Conservation (phyloP, 2,329 filamentous ascomycete species). For the Pezicula rhizophila region DNA sequence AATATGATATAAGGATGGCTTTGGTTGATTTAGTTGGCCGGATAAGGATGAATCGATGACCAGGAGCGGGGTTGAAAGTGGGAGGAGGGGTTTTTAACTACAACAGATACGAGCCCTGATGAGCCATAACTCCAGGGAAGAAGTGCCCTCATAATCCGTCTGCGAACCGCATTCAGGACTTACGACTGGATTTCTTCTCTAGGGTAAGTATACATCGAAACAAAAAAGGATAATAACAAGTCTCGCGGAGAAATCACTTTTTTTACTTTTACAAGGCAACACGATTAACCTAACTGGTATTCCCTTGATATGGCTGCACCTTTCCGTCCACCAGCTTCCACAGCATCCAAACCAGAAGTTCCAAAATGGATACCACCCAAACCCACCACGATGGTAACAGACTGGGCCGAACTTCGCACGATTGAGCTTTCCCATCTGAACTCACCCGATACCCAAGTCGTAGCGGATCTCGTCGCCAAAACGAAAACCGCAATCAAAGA, state of each 20-base stretch:
- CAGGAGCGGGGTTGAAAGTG: no score
- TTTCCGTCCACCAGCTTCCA: constrained; percentile 33
- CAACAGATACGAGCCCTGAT: no score
- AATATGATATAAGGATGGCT: no score
- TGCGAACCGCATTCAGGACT: no score
- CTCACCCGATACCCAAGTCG: constrained; percentile 34
- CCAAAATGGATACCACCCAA: constrained; percentile 38
- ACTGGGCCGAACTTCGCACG: constrained; percentile 36
- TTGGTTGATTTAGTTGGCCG: no score
- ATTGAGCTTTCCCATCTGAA: constrained; percentile 39
- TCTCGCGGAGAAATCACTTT: neutral
- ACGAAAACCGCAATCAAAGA: constrained; percentile 37
- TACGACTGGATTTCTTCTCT: no score
- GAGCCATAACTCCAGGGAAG: no score
- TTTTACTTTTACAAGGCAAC: neutral
- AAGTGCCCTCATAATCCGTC: no score
- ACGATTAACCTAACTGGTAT: neutral
- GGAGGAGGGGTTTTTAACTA: no score
- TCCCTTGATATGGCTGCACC: constrained; percentile 23
- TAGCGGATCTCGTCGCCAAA: constrained; percentile 36
- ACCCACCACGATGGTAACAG: constrained; percentile 36
- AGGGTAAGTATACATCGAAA: no score
- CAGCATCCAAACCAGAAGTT: constrained; percentile 36
- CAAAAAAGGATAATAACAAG: no score
- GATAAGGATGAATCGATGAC: no score